Conservation (phyloP, 495 filamentous ascomycete genomes). For the Astrothelium subdiscretum region DNA sequence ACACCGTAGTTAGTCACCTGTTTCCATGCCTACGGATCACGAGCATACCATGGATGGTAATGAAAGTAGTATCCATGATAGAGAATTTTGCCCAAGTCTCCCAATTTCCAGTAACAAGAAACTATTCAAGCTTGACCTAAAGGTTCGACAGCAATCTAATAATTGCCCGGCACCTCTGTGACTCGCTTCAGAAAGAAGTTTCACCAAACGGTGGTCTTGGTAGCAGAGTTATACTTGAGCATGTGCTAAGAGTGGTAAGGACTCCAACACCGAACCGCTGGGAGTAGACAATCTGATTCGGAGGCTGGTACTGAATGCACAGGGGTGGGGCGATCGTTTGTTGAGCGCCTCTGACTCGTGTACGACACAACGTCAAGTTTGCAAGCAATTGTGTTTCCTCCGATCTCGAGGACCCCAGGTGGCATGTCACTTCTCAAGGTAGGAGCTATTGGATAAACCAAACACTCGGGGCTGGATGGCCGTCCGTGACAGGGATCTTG, state of each 20-base stretch:
- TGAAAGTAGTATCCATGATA: conserved; percentile 81
- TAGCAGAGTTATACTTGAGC: neutral
- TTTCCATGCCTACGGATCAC: conserved; percentile 12
- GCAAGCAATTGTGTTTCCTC: neutral
- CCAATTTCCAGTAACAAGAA: neutral
- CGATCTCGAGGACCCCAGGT: neutral
- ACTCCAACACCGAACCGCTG: neutral
- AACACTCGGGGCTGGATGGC: too few relatives aligned
- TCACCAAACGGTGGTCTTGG: neutral
- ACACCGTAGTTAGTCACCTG: conserved; percentile 1
- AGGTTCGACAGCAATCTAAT: conserved; percentile 7
- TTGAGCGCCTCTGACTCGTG: neutral
- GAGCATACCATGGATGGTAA: conserved; percentile 74
- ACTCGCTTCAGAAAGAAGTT: neutral
- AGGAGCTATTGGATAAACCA: too few relatives aligned
- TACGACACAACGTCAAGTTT: neutral
- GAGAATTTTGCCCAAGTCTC: neutral
- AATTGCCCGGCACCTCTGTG: conserved; percentile 2
- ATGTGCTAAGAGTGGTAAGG: neutral
- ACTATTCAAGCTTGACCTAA: neutral
- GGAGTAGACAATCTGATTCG: neutral
- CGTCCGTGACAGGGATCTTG: neutral
- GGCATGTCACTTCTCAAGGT: too few relatives aligned
- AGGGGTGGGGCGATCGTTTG: neutral
- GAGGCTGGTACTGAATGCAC: neutral